Conservation (phyloP, 1,284 basidiomycete genomes). For the Ceratobasidium sp. region DNA sequence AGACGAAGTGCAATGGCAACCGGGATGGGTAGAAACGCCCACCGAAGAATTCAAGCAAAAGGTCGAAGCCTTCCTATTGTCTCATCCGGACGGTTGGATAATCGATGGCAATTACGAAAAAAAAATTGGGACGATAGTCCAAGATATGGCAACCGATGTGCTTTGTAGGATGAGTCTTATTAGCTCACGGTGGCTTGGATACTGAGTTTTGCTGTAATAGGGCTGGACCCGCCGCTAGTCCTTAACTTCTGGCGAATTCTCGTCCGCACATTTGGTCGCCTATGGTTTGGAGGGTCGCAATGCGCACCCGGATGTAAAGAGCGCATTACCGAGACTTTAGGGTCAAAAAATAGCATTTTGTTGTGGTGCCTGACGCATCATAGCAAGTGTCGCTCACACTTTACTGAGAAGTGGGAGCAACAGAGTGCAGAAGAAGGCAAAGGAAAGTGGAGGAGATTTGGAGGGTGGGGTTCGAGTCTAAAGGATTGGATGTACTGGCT, state of each 20-base stretch:
- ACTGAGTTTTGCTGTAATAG: not conserved
- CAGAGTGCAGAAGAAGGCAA: conserved; percentile 21
- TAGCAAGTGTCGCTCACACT: not conserved
- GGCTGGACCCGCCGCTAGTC: conserved; percentile 27
- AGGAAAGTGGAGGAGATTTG: conserved; percentile 38
- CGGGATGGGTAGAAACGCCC: conserved; percentile 11
- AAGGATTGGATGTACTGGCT: conserved; percentile 10
- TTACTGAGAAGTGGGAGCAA: not conserved
- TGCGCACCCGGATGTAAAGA: conserved; percentile 28
- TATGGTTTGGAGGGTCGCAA: conserved; percentile 7
- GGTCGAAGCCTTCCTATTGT: conserved; percentile 19
- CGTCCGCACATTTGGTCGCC: conserved; percentile 13
- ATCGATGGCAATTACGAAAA: conserved; percentile 27
- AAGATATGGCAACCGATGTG: conserved; percentile 34
- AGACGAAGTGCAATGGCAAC: conserved; percentile 32
- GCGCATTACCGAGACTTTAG: conserved; percentile 17
- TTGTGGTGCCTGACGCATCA: conserved; percentile 23
- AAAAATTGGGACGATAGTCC: conserved; percentile 1
- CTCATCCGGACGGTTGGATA: conserved; percentile 32
- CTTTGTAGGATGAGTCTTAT: not conserved
- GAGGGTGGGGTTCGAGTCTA: conserved; percentile 26
- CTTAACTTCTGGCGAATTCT: conserved; percentile 22
- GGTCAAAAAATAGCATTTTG: conserved; percentile 23
- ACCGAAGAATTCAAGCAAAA: conserved; percentile 12
- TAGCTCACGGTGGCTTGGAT: not conserved